Evolutionary conservation across 768 basidiomycete species (phyloP).

Genomic region (Termitomyces sp.): DNA sequence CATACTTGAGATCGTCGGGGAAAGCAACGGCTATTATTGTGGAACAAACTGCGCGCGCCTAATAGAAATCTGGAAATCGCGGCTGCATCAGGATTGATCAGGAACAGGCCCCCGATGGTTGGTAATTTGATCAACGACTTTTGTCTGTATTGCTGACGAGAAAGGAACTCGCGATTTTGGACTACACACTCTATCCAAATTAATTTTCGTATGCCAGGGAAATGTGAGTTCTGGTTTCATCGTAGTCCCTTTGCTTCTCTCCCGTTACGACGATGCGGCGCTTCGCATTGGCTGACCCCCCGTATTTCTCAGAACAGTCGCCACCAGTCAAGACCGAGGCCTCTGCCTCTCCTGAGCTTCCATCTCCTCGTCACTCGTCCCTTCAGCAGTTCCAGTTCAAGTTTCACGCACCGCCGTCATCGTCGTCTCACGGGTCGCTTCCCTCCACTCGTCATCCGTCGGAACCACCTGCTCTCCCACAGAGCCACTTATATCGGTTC

Average conservation of each 20-base stretch:
- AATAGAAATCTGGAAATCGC: slow-evolving; percentile 7
- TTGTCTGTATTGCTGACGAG: slow-evolving; percentile 8
- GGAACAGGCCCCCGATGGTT: slow-evolving; percentile 7
- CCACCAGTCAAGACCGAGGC: slow-evolving; percentile 36
- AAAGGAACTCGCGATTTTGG: slow-evolving; percentile 11
- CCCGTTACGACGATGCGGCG: slow-evolving; percentile 16
- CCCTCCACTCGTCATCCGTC: slow-evolving; percentile 28
- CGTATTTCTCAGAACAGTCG: slow-evolving; percentile 15
- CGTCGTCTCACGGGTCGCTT: slow-evolving; percentile 28
- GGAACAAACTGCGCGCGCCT: slow-evolving; percentile 4
- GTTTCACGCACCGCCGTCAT: slow-evolving; percentile 24
- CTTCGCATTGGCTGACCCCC: slow-evolving; percentile 15
- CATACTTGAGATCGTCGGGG: slow-evolving; percentile 3
- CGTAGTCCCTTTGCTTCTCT: slow-evolving; percentile 4
- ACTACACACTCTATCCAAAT: slow-evolving; percentile 10
- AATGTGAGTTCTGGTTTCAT: slow-evolving; percentile 13
- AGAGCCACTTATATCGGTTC: slow-evolving; percentile 29
- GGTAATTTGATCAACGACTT: background rate
- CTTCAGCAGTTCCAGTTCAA: slow-evolving; percentile 31
- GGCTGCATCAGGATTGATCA: slow-evolving; percentile 8
- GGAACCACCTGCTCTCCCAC: slow-evolving; percentile 22
- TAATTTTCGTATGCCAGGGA: slow-evolving; percentile 16
- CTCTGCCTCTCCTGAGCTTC: slow-evolving; percentile 37
- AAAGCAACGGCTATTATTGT: slow-evolving; percentile 4
- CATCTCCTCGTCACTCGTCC: slow-evolving; percentile 24